phyloP scores from a whole-genome alignment of 1,284 basidiomycete species.

The Naganishia albida region DNA sequence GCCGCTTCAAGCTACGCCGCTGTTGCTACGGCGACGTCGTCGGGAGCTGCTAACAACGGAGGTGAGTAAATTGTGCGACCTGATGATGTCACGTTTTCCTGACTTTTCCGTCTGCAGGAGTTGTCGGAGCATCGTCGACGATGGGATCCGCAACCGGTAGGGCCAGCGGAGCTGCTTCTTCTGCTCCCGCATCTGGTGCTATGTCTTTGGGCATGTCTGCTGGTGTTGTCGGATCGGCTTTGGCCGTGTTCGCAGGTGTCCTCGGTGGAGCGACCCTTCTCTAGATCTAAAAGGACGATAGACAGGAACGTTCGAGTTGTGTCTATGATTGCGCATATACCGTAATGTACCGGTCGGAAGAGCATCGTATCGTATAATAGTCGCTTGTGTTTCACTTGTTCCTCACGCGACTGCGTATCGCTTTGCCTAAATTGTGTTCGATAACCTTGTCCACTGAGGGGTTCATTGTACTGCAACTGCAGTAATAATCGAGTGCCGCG shows the following conservation, averaged over 20 bases:
- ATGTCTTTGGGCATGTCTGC: neutral
- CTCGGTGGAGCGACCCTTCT: conserved; percentile 15
- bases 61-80: too few relatives aligned
- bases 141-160: conserved; percentile 19
- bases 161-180: neutral
- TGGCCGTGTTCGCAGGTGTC: conserved; percentile 22
- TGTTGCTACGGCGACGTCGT: conserved; percentile 36
- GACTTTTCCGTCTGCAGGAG: too few relatives aligned
- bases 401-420: neutral
- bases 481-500: too few relatives aligned
- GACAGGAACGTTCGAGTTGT: neutral
- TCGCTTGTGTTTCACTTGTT: neutral
- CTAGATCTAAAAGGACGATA: neutral
- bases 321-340: neutral
- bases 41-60: conserved; percentile 16
- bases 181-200: neutral
- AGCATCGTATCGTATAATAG: too few relatives aligned
- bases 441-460: too few relatives aligned
- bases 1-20: conserved; percentile 57
- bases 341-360: neutral
- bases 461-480: too few relatives aligned
- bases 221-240: conserved; percentile 6
- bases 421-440: too few relatives aligned
- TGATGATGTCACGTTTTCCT: too few relatives aligned
- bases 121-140: conserved; percentile 1